A percentile compares a stretch with the other conserved stretches of the same genome.
These are phyloP conservation scores for Odonthalia washingtoniensis DNA, from an alignment of 31 red algal genomes.

Conservation along the genomic window DNA sequence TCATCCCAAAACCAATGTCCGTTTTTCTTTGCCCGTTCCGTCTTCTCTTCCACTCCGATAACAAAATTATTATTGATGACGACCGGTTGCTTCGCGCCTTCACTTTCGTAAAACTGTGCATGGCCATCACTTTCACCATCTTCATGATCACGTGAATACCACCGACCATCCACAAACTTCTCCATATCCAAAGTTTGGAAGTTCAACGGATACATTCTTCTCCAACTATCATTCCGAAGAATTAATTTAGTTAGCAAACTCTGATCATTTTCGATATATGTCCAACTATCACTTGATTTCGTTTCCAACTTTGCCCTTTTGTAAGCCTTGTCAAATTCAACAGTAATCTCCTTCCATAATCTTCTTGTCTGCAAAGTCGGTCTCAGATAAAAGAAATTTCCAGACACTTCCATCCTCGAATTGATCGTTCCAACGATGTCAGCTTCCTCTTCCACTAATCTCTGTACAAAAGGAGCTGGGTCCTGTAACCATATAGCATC, in stretches of 20 bases:
- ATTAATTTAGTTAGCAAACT: conserved; percentile 64
- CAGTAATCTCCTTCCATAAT: conserved; percentile 54
- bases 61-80: conserved; percentile 89
- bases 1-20: conserved; percentile 81
- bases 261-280: conserved; percentile 85
- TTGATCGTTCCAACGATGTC: conserved; percentile 82
- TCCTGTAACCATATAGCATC: conserved; percentile 76
- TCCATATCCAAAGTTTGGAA: conserved; percentile 68
- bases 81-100: conserved; percentile 54
- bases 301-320: conserved; percentile 30
- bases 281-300: conserved; percentile 51
- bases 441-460: conserved; percentile 33
- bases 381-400: conserved; percentile 79
- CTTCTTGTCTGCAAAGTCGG: conserved; percentile 66
- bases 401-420: conserved; percentile 66
- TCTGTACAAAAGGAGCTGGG: conserved; percentile 56
- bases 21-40: conserved; percentile 59
- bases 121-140: too few species aligned
- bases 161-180: conserved; percentile 75
- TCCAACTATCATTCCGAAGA: conserved; percentile 64
- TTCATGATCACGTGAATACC: conserved; percentile 50
- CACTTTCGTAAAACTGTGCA: conserved; percentile 68
- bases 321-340: conserved; percentile 57
- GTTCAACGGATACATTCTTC: conserved; percentile 31
- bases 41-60: conserved; percentile 75